A percentile compares a stretch with the other conserved stretches of the same genome.
Evolutionary conservation across 768 basidiomycete species (phyloP).

Genomic region (Tricholoma flavovirens): DNA sequence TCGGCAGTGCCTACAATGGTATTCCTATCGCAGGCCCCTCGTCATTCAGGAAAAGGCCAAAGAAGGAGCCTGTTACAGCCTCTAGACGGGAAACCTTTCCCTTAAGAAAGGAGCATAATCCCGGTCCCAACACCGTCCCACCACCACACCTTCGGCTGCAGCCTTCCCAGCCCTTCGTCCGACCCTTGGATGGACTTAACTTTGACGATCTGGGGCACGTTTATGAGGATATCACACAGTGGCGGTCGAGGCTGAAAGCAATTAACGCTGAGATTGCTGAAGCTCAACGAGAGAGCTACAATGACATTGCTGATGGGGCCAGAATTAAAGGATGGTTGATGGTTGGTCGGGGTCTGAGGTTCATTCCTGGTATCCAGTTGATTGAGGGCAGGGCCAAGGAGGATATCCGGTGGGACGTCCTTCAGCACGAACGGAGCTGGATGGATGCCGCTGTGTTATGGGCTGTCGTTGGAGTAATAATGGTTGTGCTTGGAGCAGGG

Average conservation of each 20-base stretch:
- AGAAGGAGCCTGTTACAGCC: constrained; percentile 28
- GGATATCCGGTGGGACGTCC: constrained; percentile 74
- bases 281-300: constrained; percentile 59
- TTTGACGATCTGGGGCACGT: constrained; percentile 60
- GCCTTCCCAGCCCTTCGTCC: constrained; percentile 63
- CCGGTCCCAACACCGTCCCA: constrained; percentile 36
- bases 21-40: constrained; percentile 31
- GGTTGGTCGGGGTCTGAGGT: constrained; percentile 62
- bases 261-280: constrained; percentile 73
- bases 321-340: constrained; percentile 74
- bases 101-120: constrained; percentile 31
- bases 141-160: constrained; percentile 68
- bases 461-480: constrained; percentile 45
- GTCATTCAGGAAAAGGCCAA: constrained; percentile 30
- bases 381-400: constrained; percentile 81
- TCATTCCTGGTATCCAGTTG: constrained; percentile 55
- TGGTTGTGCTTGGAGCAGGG: constrained; percentile 48
- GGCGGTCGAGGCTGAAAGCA: constrained; percentile 62
- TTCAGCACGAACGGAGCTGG: constrained; percentile 51
- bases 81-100: constrained; percentile 61
- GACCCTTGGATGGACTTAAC: constrained; percentile 66
- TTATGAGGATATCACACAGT: constrained; percentile 64
- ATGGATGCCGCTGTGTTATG: constrained; percentile 50
- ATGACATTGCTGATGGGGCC: constrained; percentile 66
- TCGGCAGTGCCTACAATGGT: constrained; percentile 33